A percentile compares a stretch with the other conserved stretches of the same genome.
Conservation (phyloP, 75 land plant genomes). For the Adiantum capillusveneris region DNA sequence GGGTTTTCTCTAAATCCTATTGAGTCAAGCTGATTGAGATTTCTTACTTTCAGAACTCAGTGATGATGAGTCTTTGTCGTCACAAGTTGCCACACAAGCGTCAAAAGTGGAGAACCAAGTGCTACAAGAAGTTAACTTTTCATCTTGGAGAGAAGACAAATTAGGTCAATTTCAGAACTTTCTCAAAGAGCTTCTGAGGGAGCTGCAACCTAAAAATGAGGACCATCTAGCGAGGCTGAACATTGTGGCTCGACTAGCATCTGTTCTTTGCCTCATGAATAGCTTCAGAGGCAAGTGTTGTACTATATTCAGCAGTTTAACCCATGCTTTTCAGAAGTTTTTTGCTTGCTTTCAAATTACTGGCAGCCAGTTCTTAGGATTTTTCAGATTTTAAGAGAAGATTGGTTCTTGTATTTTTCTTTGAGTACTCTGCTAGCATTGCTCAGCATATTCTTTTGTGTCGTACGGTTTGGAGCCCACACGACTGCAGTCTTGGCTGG, state of each 20-base stretch:
- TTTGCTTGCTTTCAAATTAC: too few species aligned
- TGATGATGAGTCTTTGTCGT: not conserved
- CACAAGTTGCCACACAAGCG: conserved; percentile 7
- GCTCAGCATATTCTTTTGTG: too few species aligned
- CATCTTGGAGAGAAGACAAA: conserved; percentile 5
- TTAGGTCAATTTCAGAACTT: conserved; percentile 8
- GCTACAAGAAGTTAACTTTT: not conserved
- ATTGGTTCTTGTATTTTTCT: too few species aligned
- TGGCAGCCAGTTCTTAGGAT: too few species aligned
- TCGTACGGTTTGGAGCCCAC: too few species aligned
- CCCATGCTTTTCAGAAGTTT: too few species aligned
- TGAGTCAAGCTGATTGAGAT: not conserved
- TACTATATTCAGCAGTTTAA: too few species aligned
- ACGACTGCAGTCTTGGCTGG: too few species aligned
- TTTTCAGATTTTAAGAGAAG: too few species aligned
- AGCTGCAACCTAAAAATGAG: conserved; percentile 21
- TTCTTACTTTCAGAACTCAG: not conserved
- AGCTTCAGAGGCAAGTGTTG: conserved; percentile 14
- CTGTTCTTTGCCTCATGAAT: conserved; percentile 7
- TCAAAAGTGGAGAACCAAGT: conserved; percentile 6
- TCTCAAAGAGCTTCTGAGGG: conserved; percentile 8
- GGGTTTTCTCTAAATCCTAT: not conserved
- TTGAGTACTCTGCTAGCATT: too few species aligned
- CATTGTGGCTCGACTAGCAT: conserved; percentile 12
- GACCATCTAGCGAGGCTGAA: conserved; percentile 10